These are phyloP conservation scores for Collybiopsis confluens DNA, from an alignment of 768 basidiomycete species.

Conservation along the genomic window DNA sequence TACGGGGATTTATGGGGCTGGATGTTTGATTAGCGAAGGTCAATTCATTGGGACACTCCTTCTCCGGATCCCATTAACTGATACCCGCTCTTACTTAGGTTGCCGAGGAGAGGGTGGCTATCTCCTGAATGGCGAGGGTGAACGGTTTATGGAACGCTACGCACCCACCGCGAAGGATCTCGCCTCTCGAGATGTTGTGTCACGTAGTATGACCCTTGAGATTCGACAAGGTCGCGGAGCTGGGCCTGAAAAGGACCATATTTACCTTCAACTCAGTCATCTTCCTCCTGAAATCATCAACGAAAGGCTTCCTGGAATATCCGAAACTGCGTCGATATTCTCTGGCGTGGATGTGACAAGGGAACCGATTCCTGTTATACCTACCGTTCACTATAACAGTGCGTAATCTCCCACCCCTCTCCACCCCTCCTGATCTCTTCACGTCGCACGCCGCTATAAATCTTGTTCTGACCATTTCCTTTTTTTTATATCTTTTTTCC, in stretches of 20 bases:
- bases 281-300: conserved; percentile 92
- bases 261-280: conserved; percentile 96
- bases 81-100: conserved; percentile 40
- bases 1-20: conserved; percentile 98
- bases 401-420: conserved; percentile 28
- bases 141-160: conserved; percentile 99
- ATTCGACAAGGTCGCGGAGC: conserved; percentile 98
- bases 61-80: neutral
- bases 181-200: conserved; percentile 98
- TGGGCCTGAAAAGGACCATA: conserved; percentile 96
- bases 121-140: conserved; percentile 95
- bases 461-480: neutral
- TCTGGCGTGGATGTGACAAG: conserved; percentile 99
- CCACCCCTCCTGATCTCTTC: too few species aligned
- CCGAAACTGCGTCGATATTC: conserved; percentile 98
- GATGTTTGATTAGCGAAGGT: conserved; percentile 99
- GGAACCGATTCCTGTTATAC: conserved; percentile 97
- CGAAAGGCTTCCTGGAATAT: conserved; percentile 97
- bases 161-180: conserved; percentile 99
- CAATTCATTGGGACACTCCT: conserved; percentile 12
- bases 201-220: conserved; percentile 98
- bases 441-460: too few species aligned
- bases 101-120: conserved; percentile 99
- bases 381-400: conserved; percentile 99
- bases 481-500: neutral